Evolutionary conservation across 352 stramenopile species (phyloP), one percentile per base, ranked within the genome.

Genomic region (Globisporangium okanoganense): DNA sequence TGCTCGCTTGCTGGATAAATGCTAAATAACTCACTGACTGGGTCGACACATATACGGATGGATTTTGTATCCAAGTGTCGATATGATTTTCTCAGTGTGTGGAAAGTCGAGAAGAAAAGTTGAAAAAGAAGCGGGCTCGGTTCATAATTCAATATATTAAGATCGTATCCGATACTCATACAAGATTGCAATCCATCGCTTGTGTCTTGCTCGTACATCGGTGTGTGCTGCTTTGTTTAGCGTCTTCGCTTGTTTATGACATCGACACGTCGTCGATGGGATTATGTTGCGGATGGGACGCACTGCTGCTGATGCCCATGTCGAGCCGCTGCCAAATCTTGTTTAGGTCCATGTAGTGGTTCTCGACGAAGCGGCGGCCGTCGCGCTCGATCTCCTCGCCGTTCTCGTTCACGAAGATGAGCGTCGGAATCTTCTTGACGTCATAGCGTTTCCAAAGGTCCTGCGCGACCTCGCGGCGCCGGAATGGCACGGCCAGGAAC

Each of bases 371-470:
- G 31, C 71, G 71, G 52, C 79, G 75, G n/a, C 79, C 79, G 22
- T 89, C 77, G 56, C 77, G 73, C 70, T 84, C 77, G 56, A 89
- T 64, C 25, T 81, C 75, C 36, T 84, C 75, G 56, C 79, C 79
- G 56, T 84, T 71, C 27, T 75, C 66, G 59, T 88, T 73, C 54
- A 88, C 75, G 38, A 88, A 88, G 48, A 88, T 78, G 58, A 88
- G 79, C 49, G 75, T 74, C 60, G 79, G 79, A 59, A 88, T 87
- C 54, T 70, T 85, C 71, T 85, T 85, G 22, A 87, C 75, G 35
- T 88, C 75, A 68, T 88, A 87, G 58, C 75, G 74, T 61, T 83
- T 83, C 73, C 79, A 81, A 29, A 88, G 58, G 45, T 85, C 75
- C 61, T 83, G 76, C 27, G 78, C 75, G 24, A 75, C 62, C 18